Conservation (phyloP, 2,329 filamentous ascomycete genomes). For the Colletotrichum aenigma region DNA sequence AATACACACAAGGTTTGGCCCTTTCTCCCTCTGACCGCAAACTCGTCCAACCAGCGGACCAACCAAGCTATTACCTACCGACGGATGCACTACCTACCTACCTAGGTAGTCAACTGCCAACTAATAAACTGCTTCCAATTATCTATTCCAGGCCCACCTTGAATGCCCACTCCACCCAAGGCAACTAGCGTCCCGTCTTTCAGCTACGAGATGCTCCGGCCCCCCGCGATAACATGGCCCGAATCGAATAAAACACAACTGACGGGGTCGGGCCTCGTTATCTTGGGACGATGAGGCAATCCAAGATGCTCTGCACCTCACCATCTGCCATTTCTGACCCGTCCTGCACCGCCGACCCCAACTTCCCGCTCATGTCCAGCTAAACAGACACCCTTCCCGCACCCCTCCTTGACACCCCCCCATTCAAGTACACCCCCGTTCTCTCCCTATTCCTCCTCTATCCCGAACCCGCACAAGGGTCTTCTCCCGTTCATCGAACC, state of each 20-base stretch:
- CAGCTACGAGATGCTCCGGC: not conserved
- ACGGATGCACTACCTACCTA: not conserved
- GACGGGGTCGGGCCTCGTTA: slow-evolving; percentile 7
- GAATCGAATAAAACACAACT: not conserved
- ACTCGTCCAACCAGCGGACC: not conserved
- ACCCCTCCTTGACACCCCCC: not conserved
- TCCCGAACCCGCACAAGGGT: slow-evolving; percentile 16
- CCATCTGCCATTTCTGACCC: not conserved
- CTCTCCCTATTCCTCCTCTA: slow-evolving; percentile 2
- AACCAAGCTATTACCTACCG: not conserved
- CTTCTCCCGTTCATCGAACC: slow-evolving; percentile 3
- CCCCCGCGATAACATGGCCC: not conserved
- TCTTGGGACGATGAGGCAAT: slow-evolving; percentile 19
- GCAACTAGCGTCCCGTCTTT: not conserved
- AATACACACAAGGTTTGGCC: not conserved
- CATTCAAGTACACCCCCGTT: not conserved
- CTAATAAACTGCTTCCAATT: not conserved
- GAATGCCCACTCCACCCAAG: not conserved
- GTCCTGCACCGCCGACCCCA: not conserved
- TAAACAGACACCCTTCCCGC: not conserved
- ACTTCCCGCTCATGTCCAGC: not conserved
- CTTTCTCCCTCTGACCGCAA: not conserved
- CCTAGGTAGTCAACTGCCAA: not conserved
- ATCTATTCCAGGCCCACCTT: not conserved
- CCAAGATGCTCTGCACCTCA: not conserved